Evolutionary conservation across 192 early-diverging fungal genomes (phyloP).

Genomic region (Geranomyces variabilis): DNA sequence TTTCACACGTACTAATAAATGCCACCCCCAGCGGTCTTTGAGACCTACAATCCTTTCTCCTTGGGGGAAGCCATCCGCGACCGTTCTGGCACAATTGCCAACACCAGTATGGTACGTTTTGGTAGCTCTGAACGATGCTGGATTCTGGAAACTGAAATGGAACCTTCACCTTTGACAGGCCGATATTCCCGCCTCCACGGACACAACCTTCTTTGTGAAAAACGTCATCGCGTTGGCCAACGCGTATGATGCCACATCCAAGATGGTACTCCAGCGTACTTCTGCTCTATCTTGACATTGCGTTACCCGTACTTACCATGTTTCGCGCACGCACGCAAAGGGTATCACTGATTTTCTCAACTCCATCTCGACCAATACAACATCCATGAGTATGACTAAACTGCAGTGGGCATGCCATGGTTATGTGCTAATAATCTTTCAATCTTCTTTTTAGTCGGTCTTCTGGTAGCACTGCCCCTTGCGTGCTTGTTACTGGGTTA

Average conservation of each 20-base stretch:
- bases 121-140: too few relatives aligned
- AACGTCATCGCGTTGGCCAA: conserved; percentile 16
- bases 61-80: background rate
- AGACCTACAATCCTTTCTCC: conserved; percentile 14
- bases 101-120: background rate
- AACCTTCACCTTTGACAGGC: too few relatives aligned
- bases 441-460: conserved; percentile 2
- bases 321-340: background rate
- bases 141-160: too few relatives aligned
- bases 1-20: background rate
- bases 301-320: too few relatives aligned
- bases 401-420: background rate
- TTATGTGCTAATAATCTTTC: background rate
- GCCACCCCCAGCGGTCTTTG: background rate
- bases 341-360: conserved; percentile 9
- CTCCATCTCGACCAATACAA: background rate
- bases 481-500: conserved; percentile 7
- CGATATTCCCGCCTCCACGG: background rate
- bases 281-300: too few relatives aligned
- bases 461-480: conserved; percentile 22
- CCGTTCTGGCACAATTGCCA: background rate
- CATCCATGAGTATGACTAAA: background rate
- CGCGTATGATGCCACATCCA: conserved; percentile 11
- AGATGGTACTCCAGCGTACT: background rate
- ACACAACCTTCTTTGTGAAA: background rate